These are phyloP conservation scores for Aciculosporium take DNA, from an alignment of 2,329 filamentous ascomycete genomes.

Conservation along the genomic window DNA sequence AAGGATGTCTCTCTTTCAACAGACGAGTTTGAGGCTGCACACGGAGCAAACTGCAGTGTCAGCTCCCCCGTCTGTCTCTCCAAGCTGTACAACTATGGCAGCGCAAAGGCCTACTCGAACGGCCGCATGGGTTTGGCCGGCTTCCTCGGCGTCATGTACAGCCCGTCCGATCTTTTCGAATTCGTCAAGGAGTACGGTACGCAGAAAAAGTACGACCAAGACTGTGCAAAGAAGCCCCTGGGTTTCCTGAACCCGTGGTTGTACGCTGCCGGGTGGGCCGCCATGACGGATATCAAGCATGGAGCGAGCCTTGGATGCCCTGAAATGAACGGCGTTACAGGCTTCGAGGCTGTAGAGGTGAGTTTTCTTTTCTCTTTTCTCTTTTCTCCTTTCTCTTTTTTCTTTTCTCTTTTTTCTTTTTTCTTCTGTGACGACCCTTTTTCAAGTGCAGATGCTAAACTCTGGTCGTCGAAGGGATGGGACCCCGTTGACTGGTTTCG, in stretches of 20 bases:
- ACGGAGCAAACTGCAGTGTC: background rate
- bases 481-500: conserved; percentile 3
- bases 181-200: background rate
- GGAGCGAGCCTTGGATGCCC: background rate
- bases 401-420: background rate
- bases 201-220: conserved; percentile 3
- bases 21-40: background rate
- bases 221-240: conserved; percentile 1
- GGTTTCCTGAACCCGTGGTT: conserved; percentile 6
- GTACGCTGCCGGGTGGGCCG: background rate
- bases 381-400: background rate
- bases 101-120: conserved; percentile 1
- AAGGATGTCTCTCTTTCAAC: background rate
- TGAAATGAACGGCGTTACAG: background rate
- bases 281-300: conserved; percentile 1
- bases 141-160: conserved; percentile 2
- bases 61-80: conserved; percentile 2
- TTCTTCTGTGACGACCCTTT: too few relatives aligned
- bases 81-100: conserved; percentile 3
- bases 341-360: conserved; percentile 4
- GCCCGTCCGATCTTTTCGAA: conserved; percentile 1
- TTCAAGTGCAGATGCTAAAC: too few relatives aligned
- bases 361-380: background rate
- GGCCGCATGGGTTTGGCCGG: conserved; percentile 5
- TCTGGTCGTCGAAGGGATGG: conserved; percentile 1